A percentile compares a stretch with the other conserved stretches of the same genome.
phyloP scores from a whole-genome alignment of 2,329 filamentous ascomycete genomes.

The Emmonsiellopsis sp. region DNA sequence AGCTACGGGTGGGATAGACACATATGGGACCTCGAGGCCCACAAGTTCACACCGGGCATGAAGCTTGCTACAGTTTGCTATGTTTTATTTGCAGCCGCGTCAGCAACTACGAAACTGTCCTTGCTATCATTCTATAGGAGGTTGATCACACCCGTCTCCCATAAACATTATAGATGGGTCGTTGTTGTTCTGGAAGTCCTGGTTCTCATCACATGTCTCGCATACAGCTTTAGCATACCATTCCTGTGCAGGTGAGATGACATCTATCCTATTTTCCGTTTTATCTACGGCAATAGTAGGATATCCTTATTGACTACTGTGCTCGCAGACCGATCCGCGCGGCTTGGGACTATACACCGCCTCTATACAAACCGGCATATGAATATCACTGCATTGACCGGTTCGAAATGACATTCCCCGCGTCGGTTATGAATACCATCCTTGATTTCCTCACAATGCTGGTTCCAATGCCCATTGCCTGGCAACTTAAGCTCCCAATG shows the following conservation, averaged over 20 bases:
- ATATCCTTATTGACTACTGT: neutral
- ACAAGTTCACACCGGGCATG: slow-evolving; percentile 4
- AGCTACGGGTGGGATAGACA: slow-evolving; percentile 2
- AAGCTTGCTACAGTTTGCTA: neutral
- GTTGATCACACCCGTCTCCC: neutral
- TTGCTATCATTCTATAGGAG: slow-evolving; percentile 2
- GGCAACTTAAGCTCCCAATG: slow-evolving; percentile 1
- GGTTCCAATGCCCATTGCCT: neutral
- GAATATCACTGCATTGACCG: neutral
- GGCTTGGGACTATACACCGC: neutral
- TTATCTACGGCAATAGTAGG: neutral
- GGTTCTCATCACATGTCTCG: neutral
- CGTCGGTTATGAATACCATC: neutral
- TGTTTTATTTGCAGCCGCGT: neutral
- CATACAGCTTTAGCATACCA: neutral
- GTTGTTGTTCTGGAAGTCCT: neutral
- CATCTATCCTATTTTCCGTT: neutral
- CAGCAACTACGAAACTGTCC: neutral
- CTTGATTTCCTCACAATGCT: slow-evolving; percentile 3
- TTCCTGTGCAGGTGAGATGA: neutral
- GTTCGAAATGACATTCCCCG: neutral
- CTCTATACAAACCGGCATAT: neutral
- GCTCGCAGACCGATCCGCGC: neutral
- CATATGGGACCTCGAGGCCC: slow-evolving; percentile 1
- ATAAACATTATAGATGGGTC: neutral